Percentiles rank a stretch among this genome's conserved stretches.
These are phyloP conservation scores for Aureobasidium musti DNA, from an alignment of 2,329 filamentous ascomycete genomes.

Conservation along the genomic window DNA sequence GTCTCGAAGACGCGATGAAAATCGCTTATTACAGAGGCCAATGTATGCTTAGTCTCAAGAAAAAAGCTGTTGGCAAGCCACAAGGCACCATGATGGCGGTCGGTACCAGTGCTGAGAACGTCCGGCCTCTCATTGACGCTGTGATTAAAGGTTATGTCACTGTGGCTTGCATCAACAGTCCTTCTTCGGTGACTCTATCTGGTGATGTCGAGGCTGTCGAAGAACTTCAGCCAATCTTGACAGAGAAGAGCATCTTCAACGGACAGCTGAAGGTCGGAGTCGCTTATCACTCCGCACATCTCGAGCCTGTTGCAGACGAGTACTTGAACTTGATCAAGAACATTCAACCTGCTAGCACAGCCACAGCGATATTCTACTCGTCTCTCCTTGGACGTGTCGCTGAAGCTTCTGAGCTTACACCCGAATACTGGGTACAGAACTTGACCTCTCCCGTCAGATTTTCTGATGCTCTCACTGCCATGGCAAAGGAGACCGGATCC, in stretches of 20 bases:
- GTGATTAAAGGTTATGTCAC: slow-evolving; percentile 26
- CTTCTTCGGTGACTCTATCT: slow-evolving; percentile 49
- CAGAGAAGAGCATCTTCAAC: slow-evolving; percentile 25
- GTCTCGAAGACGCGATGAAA: slow-evolving; percentile 32
- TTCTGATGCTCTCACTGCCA: slow-evolving; percentile 43
- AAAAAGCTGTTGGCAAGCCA: background rate
- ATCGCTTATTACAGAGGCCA: slow-evolving; percentile 35
- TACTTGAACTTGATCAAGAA: slow-evolving; percentile 21
- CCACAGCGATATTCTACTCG: slow-evolving; percentile 28
- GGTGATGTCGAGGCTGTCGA: slow-evolving; percentile 41
- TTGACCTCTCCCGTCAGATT: slow-evolving; percentile 51
- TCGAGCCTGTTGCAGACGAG: slow-evolving; percentile 12
- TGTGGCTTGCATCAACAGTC: slow-evolving; percentile 44
- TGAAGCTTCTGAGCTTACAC: slow-evolving; percentile 31
- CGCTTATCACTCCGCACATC: slow-evolving; percentile 17
- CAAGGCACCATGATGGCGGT: slow-evolving; percentile 41
- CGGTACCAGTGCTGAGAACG: slow-evolving; percentile 33
- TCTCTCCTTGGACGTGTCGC: slow-evolving; percentile 28
- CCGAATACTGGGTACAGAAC: slow-evolving; percentile 51
- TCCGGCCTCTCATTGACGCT: slow-evolving; percentile 32
- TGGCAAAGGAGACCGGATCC: slow-evolving; percentile 9
- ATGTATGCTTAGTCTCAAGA: slow-evolving; percentile 24
- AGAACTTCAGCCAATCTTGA: slow-evolving; percentile 22
- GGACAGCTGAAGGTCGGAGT: slow-evolving; percentile 18
- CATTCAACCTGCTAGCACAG: slow-evolving; percentile 4